phyloP scores from a whole-genome alignment of 106 monocot species.

The Allium fistulosum region DNA sequence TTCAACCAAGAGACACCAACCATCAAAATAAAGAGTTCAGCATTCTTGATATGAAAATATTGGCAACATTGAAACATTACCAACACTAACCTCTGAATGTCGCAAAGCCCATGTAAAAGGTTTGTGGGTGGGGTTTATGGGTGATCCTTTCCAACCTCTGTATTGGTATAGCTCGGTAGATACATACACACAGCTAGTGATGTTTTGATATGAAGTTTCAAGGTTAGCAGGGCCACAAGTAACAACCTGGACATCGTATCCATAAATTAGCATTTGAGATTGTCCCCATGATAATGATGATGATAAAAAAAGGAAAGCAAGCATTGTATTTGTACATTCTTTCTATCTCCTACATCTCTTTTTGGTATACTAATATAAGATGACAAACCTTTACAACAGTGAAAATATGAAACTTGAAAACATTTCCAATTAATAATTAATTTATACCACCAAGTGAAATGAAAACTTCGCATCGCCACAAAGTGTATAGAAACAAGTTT shows the following conservation, averaged over 20 bases:
- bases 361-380: too few relatives aligned
- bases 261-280: neutral
- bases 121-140: conserved; percentile 17
- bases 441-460: too few relatives aligned
- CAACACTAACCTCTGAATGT: conserved; percentile 29
- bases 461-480: too few relatives aligned
- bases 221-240: conserved; percentile 47
- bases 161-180: conserved; percentile 37
- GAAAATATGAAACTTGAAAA: too few relatives aligned
- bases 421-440: too few relatives aligned
- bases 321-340: too few relatives aligned
- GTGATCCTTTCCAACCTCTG: conserved; percentile 20
- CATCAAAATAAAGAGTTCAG: neutral
- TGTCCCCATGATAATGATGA: neutral
- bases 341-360: too few relatives aligned
- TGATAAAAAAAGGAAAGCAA: too few relatives aligned
- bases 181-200: conserved; percentile 37
- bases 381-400: too few relatives aligned
- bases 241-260: conserved; percentile 24
- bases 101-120: conserved; percentile 33
- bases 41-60: too few relatives aligned
- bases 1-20: neutral
- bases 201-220: conserved; percentile 29
- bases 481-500: too few relatives aligned
- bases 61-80: neutral